Conservation (phyloP, 768 basidiomycete genomes). For the Boletus subparvulus region DNA sequence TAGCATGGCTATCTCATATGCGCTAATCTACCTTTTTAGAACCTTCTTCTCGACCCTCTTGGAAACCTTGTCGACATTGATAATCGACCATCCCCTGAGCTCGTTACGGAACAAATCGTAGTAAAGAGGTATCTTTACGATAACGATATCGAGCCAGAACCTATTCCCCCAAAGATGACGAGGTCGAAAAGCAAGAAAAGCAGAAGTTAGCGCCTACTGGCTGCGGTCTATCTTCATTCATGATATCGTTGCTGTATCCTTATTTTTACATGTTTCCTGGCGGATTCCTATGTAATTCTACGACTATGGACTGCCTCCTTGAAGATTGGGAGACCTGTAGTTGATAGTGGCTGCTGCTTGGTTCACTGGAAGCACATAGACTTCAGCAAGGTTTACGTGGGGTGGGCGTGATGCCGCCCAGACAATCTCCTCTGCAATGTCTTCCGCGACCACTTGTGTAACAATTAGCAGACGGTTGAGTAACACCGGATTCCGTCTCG, state of each 20-base stretch:
- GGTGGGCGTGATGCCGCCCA: constrained; percentile 92
- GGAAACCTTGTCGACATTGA: constrained; percentile 68
- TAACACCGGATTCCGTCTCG: background rate
- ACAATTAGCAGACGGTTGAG: constrained; percentile 5
- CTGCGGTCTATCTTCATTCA: constrained; percentile 16
- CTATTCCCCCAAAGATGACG: constrained; percentile 47
- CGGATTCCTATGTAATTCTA: background rate
- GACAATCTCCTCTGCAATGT: constrained; percentile 97
- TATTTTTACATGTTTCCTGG: constrained; percentile 20
- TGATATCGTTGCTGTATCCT: constrained; percentile 34
- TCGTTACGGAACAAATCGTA: constrained; percentile 62
- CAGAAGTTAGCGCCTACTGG: constrained; percentile 28
- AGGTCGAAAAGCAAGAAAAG: constrained; percentile 56
- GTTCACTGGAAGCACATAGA: constrained; percentile 75
- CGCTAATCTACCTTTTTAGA: constrained; percentile 37
- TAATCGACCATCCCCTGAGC: constrained; percentile 48
- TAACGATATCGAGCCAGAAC: constrained; percentile 51
- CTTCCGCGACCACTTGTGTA: constrained; percentile 67
- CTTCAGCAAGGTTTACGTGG: constrained; percentile 88
- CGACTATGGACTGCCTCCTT: background rate
- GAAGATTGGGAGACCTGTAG: constrained; percentile 43
- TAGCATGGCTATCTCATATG: background rate
- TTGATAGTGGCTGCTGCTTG: constrained; percentile 69
- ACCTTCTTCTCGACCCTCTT: constrained; percentile 61
- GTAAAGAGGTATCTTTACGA: constrained; percentile 84